Evolutionary conservation across 306 rosid genomes (phyloP).

Genomic region (Lotus japonicus): DNA sequence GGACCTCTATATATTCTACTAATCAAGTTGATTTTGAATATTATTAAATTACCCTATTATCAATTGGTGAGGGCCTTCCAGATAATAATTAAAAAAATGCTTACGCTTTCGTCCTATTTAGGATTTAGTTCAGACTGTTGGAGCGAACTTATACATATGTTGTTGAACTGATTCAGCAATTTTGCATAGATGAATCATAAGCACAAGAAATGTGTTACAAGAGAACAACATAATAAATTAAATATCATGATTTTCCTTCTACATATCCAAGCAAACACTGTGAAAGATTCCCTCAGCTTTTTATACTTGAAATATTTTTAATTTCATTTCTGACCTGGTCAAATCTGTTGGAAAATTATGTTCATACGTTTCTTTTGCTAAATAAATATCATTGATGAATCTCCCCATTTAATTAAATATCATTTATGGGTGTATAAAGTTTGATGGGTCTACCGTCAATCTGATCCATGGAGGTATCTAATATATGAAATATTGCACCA

Average conservation of each 20-base stretch:
- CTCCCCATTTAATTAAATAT: too few species aligned
- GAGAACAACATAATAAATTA: constrained; percentile 1
- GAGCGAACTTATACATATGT: constrained; percentile 43
- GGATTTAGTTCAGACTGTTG: constrained; percentile 40
- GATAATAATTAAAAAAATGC: not conserved
- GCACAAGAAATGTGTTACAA: not conserved
- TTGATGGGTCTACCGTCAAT: not conserved
- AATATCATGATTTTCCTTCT: not conserved
- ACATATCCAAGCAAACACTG: constrained; percentile 7
- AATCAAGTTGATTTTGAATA: not conserved
- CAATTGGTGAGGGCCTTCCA: not conserved
- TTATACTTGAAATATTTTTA: not conserved
- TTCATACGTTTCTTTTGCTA: not conserved
- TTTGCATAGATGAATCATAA: constrained; percentile 1
- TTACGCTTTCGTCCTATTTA: not conserved
- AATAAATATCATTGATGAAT: not conserved
- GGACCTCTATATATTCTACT: constrained; percentile 20
- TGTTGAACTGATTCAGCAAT: constrained; percentile 50
- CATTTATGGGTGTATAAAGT: not conserved
- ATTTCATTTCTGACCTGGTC: not conserved
- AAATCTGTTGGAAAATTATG: not conserved
- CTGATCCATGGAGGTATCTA: too few species aligned
- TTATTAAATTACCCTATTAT: constrained; percentile 1
- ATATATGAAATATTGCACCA: too few species aligned
- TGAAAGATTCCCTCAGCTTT: constrained; percentile 15